Evolutionary conservation across 129 eudicot species (phyloP).

Genomic region (Arctium minus): DNA sequence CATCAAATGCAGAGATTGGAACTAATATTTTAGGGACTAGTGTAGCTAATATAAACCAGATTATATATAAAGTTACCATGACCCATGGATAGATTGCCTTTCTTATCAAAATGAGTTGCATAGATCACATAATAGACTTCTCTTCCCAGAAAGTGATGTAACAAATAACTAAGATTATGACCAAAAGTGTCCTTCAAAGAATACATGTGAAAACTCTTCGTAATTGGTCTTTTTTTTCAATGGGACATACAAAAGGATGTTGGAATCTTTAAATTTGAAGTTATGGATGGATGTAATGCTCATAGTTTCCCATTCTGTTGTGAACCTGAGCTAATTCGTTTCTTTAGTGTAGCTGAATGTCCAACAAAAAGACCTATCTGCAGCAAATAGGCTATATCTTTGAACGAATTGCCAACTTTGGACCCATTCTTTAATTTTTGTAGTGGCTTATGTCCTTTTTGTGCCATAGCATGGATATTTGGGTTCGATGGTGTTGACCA

Average conservation of each 20-base stretch:
- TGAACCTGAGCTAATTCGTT: too few relatives aligned
- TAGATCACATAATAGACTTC: neutral
- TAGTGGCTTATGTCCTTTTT: neutral
- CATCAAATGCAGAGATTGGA: neutral
- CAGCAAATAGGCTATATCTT: neutral
- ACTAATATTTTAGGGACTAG: neutral
- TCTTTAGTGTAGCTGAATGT: neutral
- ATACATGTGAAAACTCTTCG: neutral
- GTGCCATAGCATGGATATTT: neutral
- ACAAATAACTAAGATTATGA: neutral
- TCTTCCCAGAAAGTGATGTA: neutral
- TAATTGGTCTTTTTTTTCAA: neutral
- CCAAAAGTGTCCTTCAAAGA: neutral
- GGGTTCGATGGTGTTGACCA: neutral
- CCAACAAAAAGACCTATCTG: neutral
- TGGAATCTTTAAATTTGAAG: neutral
- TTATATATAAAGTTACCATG: neutral
- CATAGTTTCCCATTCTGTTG: neutral
- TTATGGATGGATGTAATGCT: neutral
- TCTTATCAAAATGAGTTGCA: neutral
- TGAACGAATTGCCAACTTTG: neutral
- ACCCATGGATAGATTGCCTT: neutral
- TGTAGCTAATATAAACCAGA: neutral
- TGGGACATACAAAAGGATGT: neutral
- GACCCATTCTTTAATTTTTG: neutral